Evolutionary conservation across 1,284 basidiomycete species (phyloP).

Genomic region (Papiliotrema flavescens): DNA sequence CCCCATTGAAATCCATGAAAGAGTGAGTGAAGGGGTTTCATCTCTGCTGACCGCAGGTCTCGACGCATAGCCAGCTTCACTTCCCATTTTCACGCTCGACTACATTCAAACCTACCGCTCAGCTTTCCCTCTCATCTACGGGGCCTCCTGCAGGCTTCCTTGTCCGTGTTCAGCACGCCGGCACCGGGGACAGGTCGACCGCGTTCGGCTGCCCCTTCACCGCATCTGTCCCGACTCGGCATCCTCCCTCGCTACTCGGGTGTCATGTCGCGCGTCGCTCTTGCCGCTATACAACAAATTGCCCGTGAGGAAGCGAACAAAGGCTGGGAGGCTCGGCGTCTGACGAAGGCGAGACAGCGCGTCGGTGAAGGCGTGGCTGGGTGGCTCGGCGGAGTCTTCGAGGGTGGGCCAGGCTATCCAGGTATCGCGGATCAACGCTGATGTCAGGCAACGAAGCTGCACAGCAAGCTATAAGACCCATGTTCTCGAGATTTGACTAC

Average conservation of each 20-base stretch:
- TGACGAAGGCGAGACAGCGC: constrained; percentile 65
- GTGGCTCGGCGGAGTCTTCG: constrained; percentile 78
- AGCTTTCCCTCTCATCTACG: constrained; percentile 38
- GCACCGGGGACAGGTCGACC: not conserved
- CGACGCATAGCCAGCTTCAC: constrained; percentile 35
- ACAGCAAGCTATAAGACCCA: constrained; percentile 63
- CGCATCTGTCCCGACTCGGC: constrained; percentile 64
- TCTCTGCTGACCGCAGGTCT: constrained; percentile 12
- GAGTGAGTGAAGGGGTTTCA: constrained; percentile 27
- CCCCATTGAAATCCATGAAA: constrained; percentile 32
- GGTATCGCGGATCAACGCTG: not conserved
- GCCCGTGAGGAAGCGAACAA: constrained; percentile 63
- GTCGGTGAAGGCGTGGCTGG: constrained; percentile 72
- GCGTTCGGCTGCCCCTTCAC: constrained; percentile 12
- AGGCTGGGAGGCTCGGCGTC: constrained; percentile 65
- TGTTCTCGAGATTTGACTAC: constrained; percentile 83
- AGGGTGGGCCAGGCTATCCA: constrained; percentile 21
- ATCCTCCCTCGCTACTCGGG: constrained; percentile 80
- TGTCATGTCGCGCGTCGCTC: constrained; percentile 75
- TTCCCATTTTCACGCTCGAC: constrained; percentile 35
- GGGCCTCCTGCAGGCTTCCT: constrained; percentile 30
- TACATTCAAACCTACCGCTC: constrained; percentile 34
- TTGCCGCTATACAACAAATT: constrained; percentile 73
- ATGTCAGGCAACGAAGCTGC: constrained; percentile 19
- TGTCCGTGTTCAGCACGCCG: constrained; percentile 14